Base-by-base conservation (phyloP, 75 land plant species). In the Gnetum montanum region DNA sequence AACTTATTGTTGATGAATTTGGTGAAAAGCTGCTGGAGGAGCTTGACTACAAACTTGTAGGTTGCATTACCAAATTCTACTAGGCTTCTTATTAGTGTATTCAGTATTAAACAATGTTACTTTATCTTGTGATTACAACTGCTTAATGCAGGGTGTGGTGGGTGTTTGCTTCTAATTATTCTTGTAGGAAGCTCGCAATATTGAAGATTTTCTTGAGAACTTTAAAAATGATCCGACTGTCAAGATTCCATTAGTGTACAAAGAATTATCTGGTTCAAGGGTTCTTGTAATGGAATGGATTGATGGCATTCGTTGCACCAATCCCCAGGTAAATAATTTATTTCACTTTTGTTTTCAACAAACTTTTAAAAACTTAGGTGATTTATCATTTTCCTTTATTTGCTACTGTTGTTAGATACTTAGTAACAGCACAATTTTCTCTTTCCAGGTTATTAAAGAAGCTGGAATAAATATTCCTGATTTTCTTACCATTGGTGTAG, bases 231-330 rank as follows among this genome's bases (percentile, higher is more conserved):
- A 93, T 57, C 82, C 81, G n/a, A 85, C 96, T 28, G 98, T 93
- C 12, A 93, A 92, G 68, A 93, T 93, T 48, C 98, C 98, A 38
- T 60, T 45, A 8, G 98, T 85, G 46, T 93, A 93, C 63, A 91
- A 71, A 54, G 55, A 79, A 6, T 74, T 92, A 49, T 81, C 77
- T 68, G 98, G 98, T 57, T 49, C 78, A 60, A 73, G 79, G 35
- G 98, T 89, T 28, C 67, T 93, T 33, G 98, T 93, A 22, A 93
- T 93, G 98, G 98, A 93, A 62, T 93, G 98, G 98, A 93, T 93
- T 53, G 98, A 93, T 78, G 98, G 98, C 24, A 85, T 93, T 51
- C 81, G 98, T 35, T 93, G 98, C 74, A 93, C 98, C 66, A 69
- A 93, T 49, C 98, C 96, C 29, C 90, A 93, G 96, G 98, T 93